Percentiles rank a stretch among this genome's conserved stretches.
phyloP scores from a whole-genome alignment of 2,329 filamentous ascomycete species.

The Colletotrichum spinosum region DNA sequence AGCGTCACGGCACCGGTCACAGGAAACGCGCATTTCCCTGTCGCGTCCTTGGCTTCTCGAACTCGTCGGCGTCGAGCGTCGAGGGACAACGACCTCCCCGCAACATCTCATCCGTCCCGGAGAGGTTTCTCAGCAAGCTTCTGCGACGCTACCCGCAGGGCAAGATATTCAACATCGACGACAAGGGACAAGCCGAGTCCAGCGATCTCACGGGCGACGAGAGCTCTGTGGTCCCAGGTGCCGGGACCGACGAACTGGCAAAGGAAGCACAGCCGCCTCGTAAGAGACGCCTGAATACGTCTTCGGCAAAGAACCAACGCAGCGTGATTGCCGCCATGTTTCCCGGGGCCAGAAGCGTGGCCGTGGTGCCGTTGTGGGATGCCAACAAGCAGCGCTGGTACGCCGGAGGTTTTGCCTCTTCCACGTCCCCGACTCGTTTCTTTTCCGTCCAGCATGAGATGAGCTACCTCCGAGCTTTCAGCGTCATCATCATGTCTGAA shows the following conservation, averaged over 20 bases:
- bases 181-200: slow-evolving; percentile 48
- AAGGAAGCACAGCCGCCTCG: not conserved
- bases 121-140: slow-evolving; percentile 53
- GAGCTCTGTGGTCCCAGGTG: no score
- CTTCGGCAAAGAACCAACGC: slow-evolving; percentile 41
- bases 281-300: not conserved
- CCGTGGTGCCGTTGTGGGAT: slow-evolving; percentile 62
- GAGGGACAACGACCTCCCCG: slow-evolving; percentile 41
- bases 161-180: slow-evolving; percentile 58
- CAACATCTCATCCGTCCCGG: slow-evolving; percentile 45
- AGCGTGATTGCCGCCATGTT: slow-evolving; percentile 49
- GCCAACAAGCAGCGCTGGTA: slow-evolving; percentile 58
- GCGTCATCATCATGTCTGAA: slow-evolving; percentile 67
- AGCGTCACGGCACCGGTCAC: not conserved
- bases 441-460: slow-evolving; percentile 62
- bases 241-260: not conserved
- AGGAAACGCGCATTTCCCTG: slow-evolving; percentile 39
- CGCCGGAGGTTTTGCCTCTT: slow-evolving; percentile 63
- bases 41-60: slow-evolving; percentile 53
- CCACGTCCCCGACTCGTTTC: slow-evolving; percentile 52
- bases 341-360: slow-evolving; percentile 57
- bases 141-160: slow-evolving; percentile 58
- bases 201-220: slow-evolving; percentile 45
- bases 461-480: slow-evolving; percentile 63
- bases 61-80: slow-evolving; percentile 46